These are phyloP conservation scores for Westerdykella ornata DNA, from an alignment of 2,329 filamentous ascomycete genomes.

Conservation along the genomic window DNA sequence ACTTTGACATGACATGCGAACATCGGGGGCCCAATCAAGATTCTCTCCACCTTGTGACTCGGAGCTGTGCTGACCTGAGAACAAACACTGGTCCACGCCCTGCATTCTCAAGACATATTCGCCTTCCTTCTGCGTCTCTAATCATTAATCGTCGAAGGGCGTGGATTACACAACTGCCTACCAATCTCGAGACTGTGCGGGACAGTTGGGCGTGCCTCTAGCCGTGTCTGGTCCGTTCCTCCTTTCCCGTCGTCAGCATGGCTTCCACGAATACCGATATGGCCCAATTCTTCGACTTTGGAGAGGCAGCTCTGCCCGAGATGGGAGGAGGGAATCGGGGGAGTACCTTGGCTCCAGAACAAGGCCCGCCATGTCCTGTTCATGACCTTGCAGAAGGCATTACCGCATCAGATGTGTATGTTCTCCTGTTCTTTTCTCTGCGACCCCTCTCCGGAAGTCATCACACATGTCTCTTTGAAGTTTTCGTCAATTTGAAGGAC, in stretches of 20 bases:
- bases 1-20: not conserved
- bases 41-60: not conserved
- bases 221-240: not conserved
- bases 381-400: no score
- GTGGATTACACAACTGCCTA: not conserved
- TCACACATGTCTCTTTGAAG: constrained; percentile 6
- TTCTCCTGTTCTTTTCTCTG: constrained; percentile 1
- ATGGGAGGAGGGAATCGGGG: constrained; percentile 14
- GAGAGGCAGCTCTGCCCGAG: constrained; percentile 32
- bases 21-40: not conserved
- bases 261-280: constrained; percentile 20
- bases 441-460: not conserved
- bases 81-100: not conserved
- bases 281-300: constrained; percentile 37
- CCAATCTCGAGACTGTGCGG: no score
- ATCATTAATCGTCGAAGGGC: not conserved
- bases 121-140: not conserved
- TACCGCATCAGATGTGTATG: no score
- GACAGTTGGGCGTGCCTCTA: not conserved
- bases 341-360: constrained; percentile 3
- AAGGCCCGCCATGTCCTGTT: no score
- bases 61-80: not conserved
- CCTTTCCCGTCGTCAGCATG: not conserved
- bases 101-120: not conserved
- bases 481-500: constrained; percentile 5